Percentiles rank a stretch among this genome's conserved stretches.
Evolutionary conservation across 1,139 yeast genomes (phyloP).

Genomic region (Blastobotrys persicus): DNA sequence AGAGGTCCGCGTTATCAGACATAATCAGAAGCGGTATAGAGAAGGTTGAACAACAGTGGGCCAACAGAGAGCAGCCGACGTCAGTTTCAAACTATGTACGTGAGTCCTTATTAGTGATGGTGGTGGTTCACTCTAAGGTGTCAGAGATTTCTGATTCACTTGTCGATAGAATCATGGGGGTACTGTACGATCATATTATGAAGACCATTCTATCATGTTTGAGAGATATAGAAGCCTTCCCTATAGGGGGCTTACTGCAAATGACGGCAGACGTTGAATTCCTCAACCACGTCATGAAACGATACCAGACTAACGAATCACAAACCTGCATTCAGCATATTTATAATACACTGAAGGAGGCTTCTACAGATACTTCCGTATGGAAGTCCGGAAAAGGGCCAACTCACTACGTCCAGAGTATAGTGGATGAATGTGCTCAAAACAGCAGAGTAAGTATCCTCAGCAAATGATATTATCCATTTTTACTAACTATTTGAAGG

Average conservation of each 20-base stretch:
- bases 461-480: neutral
- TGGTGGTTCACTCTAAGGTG: slow-evolving; percentile 53
- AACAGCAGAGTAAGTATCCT: neutral
- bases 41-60: slow-evolving; percentile 47
- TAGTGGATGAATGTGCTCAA: slow-evolving; percentile 20
- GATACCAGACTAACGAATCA: slow-evolving; percentile 35
- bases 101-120: slow-evolving; percentile 50
- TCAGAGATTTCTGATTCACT: slow-evolving; percentile 47
- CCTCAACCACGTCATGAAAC: slow-evolving; percentile 34
- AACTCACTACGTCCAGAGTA: slow-evolving; percentile 26
- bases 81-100: slow-evolving; percentile 45
- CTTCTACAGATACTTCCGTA: slow-evolving; percentile 25
- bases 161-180: slow-evolving; percentile 45
- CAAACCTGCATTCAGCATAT: slow-evolving; percentile 32
- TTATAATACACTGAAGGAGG: slow-evolving; percentile 31
- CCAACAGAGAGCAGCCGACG: slow-evolving; percentile 39
- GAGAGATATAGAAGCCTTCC: slow-evolving; percentile 41
- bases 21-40: slow-evolving; percentile 48
- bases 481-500: neutral
- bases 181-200: slow-evolving; percentile 47
- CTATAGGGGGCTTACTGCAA: slow-evolving; percentile 40
- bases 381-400: slow-evolving; percentile 32
- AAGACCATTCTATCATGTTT: slow-evolving; percentile 45
- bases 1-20: slow-evolving; percentile 48
- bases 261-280: slow-evolving; percentile 43